Percentiles rank a stretch among this genome's conserved stretches.
Conservation (phyloP, 192 early-diverging fungal species). For the Backusella macrospora region DNA sequence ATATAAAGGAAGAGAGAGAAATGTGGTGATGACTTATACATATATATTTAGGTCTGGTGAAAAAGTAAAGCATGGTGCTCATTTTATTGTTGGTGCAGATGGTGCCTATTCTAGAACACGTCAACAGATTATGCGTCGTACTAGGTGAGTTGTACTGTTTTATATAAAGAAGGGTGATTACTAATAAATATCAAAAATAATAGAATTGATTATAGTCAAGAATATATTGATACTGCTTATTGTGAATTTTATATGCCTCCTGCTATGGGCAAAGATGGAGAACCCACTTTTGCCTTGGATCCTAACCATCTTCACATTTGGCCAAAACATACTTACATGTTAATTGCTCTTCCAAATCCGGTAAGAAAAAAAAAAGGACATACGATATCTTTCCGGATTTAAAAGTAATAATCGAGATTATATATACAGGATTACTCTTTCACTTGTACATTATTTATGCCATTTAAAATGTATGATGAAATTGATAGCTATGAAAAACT, state of each 20-base stretch:
- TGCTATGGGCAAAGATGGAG: constrained; percentile 50
- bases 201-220: constrained; percentile 83
- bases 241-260: constrained; percentile 91
- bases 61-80: constrained; percentile 50
- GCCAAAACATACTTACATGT: constrained; percentile 95
- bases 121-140: constrained; percentile 76
- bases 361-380: constrained; percentile 41
- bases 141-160: constrained; percentile 50
- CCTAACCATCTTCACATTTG: constrained; percentile 96
- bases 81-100: constrained; percentile 89
- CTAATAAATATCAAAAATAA: not conserved
- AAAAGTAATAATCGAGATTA: not conserved
- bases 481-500: constrained; percentile 68
- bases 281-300: constrained; percentile 78
- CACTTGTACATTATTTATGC: constrained; percentile 97
- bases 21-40: not conserved
- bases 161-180: not conserved
- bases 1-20: constrained; percentile 7
- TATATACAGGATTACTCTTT: constrained; percentile 80
- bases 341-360: constrained; percentile 95
- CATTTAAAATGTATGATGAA: constrained; percentile 76
- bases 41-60: constrained; percentile 29
- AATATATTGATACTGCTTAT: constrained; percentile 91
- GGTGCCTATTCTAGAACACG: constrained; percentile 84
- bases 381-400: too few species aligned